These are phyloP conservation scores for Bjerkandera adusta DNA, from an alignment of 1,284 basidiomycete genomes.

Conservation along the genomic window DNA sequence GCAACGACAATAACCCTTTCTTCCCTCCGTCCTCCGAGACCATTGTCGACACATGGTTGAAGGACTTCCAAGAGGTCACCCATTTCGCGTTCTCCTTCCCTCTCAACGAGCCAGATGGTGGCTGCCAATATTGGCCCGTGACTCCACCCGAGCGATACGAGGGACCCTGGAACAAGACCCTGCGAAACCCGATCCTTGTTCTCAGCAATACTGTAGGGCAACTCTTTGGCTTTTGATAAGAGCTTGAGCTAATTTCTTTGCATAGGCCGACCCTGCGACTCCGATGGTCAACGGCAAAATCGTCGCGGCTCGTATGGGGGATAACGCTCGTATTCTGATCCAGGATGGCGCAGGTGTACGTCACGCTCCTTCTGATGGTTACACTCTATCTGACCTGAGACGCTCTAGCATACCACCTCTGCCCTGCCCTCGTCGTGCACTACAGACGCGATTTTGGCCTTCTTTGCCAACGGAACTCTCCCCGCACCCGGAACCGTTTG, in stretches of 20 bases:
- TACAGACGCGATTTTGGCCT: constrained; percentile 17
- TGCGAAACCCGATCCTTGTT: constrained; percentile 28
- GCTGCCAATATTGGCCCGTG: constrained; percentile 25
- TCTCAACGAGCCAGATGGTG: constrained; percentile 23
- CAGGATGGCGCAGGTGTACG: constrained; percentile 29
- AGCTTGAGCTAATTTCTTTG: not conserved
- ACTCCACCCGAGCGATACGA: constrained; percentile 24
- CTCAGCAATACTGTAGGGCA: constrained; percentile 28
- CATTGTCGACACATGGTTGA: constrained; percentile 23
- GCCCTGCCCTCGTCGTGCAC: constrained; percentile 25
- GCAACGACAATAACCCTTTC: constrained; percentile 25
- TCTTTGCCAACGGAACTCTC: constrained; percentile 27
- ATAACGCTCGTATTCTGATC: constrained; percentile 24
- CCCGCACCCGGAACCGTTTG: constrained; percentile 26
- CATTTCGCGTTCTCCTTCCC: constrained; percentile 21
- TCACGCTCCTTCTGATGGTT: too few species aligned
- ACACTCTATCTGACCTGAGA: too few species aligned
- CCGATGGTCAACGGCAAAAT: constrained; percentile 24
- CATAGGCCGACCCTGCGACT: constrained; percentile 28
- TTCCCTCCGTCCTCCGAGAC: constrained; percentile 18
- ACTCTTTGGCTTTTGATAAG: not conserved
- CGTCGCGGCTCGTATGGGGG: constrained; percentile 22
- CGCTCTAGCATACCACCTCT: constrained; percentile 24
- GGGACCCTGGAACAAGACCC: constrained; percentile 29
- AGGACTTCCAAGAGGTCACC: constrained; percentile 21